phyloP scores from a whole-genome alignment of 805 yeast species.

The Yarrowia deformans region DNA sequence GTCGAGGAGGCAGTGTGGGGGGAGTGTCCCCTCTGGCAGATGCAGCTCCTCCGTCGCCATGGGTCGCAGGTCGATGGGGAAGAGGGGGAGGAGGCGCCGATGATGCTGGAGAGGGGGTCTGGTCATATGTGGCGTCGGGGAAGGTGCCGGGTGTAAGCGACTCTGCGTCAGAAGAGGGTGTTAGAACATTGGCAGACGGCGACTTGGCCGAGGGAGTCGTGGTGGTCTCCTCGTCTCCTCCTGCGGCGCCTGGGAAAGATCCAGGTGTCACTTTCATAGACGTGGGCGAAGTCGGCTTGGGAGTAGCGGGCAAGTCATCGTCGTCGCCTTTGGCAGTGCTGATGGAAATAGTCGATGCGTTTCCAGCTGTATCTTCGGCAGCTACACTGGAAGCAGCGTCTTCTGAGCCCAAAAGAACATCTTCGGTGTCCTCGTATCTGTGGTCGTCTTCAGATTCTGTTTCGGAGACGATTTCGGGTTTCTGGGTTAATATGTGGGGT shows the following conservation, averaged over 20 bases:
- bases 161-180: neutral
- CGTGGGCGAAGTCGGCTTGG: conserved; percentile 10
- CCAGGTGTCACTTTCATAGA: conserved; percentile 29
- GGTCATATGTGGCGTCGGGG: conserved; percentile 28
- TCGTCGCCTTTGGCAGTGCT: conserved; percentile 22
- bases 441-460: conserved; percentile 37
- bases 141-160: conserved; percentile 19
- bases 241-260: conserved; percentile 7
- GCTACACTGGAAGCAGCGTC: neutral
- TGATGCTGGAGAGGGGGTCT: conserved; percentile 18
- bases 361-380: neutral
- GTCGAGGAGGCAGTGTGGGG: conserved; percentile 49
- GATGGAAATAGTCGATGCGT: conserved; percentile 18
- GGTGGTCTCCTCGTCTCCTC: neutral
- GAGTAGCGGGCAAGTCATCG: conserved; percentile 15
- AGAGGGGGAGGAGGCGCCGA: conserved; percentile 40
- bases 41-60: conserved; percentile 4
- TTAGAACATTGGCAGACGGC: neutral
- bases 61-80: conserved; percentile 38
- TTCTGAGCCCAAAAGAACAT: conserved; percentile 33
- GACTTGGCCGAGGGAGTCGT: neutral
- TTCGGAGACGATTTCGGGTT: conserved; percentile 30
- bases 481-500: conserved; percentile 10
- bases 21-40: conserved; percentile 22
- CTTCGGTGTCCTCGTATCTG: conserved; percentile 35